Evolutionary conservation across 1,139 yeast genomes (phyloP), one percentile per base, ranked within the genome.

Genomic region (Nakaseomyces nivariensis): DNA sequence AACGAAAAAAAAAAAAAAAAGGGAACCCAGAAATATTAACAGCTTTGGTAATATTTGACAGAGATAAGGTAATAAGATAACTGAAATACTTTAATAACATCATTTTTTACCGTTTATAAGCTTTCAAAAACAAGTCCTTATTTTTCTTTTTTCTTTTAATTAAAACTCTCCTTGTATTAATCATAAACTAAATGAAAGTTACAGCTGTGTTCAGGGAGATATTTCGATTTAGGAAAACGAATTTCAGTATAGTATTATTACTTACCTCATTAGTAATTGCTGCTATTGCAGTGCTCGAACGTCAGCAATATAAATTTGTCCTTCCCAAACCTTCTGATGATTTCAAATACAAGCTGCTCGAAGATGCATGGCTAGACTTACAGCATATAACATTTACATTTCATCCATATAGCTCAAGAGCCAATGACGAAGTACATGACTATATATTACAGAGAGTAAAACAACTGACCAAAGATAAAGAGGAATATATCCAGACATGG

Each of bases 401-500:
- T 53, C 97, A 90, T 67, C 88, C 96, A 0, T 89, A 85, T 65
- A 79, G 80, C 29, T 82, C 96, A 0, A 76, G 72, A 50, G 86
- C 82, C 6, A 89, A 88, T 66, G 95, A 84, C 62, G 72, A 69
- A 31, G 88, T 88, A 11, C 92, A 85, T 63, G 82, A 80, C 55
- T 86, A 81, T 61, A 67, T 90, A 44, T 64, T 78, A 47, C 52
- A 62, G 5, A 71, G 77, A 51, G 77, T 82, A 22, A 50, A 55
- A 1, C 51, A 59, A 2, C 58, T 77, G 9, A 58, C 68, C 2
- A 50, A 45, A 17, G 49, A 34, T 38, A 55, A 36, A 40, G 51
- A 48, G 41, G 51, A 48, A 2, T 58, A 49, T 50, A 58, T 59
- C 38, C 52, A 63, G 0, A 72, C 73, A 48, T 71, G 77, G 42